Conservation (phyloP, 1,284 basidiomycete genomes). For the Sutorius eximius region DNA sequence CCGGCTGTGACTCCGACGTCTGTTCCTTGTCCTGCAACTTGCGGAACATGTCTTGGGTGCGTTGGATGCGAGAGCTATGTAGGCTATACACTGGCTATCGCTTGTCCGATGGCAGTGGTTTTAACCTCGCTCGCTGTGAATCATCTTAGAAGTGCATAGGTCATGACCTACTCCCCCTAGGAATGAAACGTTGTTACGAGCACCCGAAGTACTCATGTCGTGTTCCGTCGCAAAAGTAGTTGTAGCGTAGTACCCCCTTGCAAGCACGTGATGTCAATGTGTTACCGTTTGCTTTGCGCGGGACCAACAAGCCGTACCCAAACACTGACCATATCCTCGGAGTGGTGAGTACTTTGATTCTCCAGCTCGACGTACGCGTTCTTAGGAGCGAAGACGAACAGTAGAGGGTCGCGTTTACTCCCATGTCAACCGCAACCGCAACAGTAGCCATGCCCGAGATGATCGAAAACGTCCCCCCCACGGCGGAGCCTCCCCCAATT, state of each 20-base stretch:
- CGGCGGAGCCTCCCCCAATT: slow-evolving; percentile 25
- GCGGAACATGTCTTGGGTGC: background rate
- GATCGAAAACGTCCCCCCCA: slow-evolving; percentile 1
- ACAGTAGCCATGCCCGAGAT: background rate
- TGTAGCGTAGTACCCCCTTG: background rate
- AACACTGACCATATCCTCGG: background rate
- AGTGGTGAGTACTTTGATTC: background rate
- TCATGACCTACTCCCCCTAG: background rate
- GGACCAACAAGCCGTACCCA: background rate
- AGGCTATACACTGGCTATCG: background rate
- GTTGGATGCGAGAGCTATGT: background rate
- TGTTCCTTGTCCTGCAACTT: background rate
- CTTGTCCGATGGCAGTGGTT: no score
- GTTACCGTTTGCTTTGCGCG: background rate
- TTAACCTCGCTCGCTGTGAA: no score
- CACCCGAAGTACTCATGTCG: no score
- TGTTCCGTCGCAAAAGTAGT: no score
- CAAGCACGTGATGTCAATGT: background rate
- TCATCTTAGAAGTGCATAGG: background rate
- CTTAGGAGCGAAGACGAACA: background rate
- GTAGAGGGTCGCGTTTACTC: background rate
- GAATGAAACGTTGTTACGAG: background rate
- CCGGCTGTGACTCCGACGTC: background rate
- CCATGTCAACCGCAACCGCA: slow-evolving; percentile 12
- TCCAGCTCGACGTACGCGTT: background rate